Evolutionary conservation across 139 green algal species (phyloP), one percentile per base, ranked within the genome.

Genomic region (Chlorella sp.): DNA sequence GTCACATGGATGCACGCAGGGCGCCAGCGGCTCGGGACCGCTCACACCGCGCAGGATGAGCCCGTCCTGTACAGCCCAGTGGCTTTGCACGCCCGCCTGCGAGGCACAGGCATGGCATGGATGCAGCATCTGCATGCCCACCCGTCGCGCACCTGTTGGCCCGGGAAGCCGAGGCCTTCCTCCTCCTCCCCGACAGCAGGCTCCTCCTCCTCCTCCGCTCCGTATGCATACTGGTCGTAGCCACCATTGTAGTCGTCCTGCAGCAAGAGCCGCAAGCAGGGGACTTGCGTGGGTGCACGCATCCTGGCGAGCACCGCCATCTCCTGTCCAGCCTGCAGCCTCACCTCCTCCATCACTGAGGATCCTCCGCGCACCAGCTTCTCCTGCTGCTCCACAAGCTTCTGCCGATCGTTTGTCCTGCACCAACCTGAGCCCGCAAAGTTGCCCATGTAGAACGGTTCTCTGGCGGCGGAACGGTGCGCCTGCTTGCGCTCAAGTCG

Each of bases 221-320:
- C 42, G 17, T 55, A 55, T 17, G 42, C 42, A 17, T 55, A 10
- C 42, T 10, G 42, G 17, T 62, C 51, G 27, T 62, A 24, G 3
- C 51, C 51, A 4, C 23, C 14, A 62, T 62, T 27, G 14, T 67
- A 67, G 27, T 67, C 61, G 29, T 67, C 61, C 61, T 67, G 61
- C 42, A 55, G 10, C n/a, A n/a, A n/a, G n/a, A n/a, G n/a, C n/a
- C n/a, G n/a, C n/a, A n/a, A n/a, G n/a, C n/a, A n/a, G n/a, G n/a
- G n/a, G n/a, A n/a, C n/a, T n/a, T n/a, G n/a, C n/a, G n/a, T n/a
- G n/a, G n/a, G n/a, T n/a, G n/a, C n/a, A n/a, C n/a, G n/a, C n/a
- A n/a, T n/a, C n/a, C n/a, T n/a, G n/a, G n/a, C n/a, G n/a, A n/a
- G n/a, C n/a, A n/a, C n/a, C n/a, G n/a, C n/a, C n/a, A n/a, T n/a